Conservation (phyloP, 1,139 yeast species). For the Hanseniaspora uvarum region DNA sequence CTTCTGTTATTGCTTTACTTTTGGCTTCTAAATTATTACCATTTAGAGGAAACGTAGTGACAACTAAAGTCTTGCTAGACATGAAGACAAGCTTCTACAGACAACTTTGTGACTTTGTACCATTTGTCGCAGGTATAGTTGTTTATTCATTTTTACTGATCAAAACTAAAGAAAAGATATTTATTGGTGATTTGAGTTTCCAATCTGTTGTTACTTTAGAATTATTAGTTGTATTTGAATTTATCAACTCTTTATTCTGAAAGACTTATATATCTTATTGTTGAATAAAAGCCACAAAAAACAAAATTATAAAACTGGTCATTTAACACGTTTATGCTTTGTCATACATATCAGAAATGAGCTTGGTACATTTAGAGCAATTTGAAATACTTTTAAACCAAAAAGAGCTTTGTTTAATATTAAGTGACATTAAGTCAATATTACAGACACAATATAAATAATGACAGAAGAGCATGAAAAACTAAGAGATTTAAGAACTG, state of each 20-base stretch:
- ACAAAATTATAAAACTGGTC: too few species aligned
- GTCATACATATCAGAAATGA: too few species aligned
- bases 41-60: neutral
- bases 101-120: neutral
- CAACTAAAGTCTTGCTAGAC: neutral
- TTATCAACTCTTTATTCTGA: neutral
- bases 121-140: neutral
- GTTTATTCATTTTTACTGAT: neutral
- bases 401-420: too few species aligned
- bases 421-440: too few species aligned
- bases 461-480: neutral
- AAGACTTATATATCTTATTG: neutral
- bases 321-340: too few species aligned
- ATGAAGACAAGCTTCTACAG: conserved; percentile 1
- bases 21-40: neutral
- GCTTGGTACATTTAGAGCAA: too few species aligned
- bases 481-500: neutral
- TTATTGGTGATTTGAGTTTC: neutral
- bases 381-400: too few species aligned
- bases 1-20: neutral
- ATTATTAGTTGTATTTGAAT: conserved; percentile 1
- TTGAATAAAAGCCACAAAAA: too few species aligned
- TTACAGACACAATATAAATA: too few species aligned
- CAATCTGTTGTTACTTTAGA: conserved; percentile 6
- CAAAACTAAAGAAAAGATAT: neutral